Conservation (phyloP, 441 rosid genomes). For the Cnidoscolus chayamansa region DNA sequence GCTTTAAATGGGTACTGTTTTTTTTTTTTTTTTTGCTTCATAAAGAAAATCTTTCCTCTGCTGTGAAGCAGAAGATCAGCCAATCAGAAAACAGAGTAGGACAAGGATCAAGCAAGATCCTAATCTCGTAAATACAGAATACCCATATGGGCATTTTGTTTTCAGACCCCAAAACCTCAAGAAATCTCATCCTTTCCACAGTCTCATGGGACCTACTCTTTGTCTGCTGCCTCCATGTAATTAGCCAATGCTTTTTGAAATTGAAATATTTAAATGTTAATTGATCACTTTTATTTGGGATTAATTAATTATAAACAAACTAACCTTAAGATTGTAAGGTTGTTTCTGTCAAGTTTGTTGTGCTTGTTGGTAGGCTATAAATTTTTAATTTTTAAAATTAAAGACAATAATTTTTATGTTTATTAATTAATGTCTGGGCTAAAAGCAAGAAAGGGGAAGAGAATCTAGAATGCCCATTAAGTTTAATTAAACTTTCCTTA, state of each 20-base stretch:
- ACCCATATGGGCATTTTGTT: constrained; percentile 26
- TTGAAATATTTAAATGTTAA: background rate
- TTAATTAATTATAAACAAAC: background rate
- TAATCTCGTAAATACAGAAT: constrained; percentile 36
- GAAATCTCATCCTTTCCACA: constrained; percentile 38
- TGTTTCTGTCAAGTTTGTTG: constrained; percentile 19
- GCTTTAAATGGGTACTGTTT: background rate
- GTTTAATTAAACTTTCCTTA: constrained; percentile 16
- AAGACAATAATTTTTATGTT: no score
- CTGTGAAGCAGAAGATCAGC: constrained; percentile 32
- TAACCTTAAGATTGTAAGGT: background rate
- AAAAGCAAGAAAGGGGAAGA: constrained; percentile 42
- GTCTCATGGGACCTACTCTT: constrained; percentile 31
- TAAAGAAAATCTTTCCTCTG: background rate
- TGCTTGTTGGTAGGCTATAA: constrained; percentile 14
- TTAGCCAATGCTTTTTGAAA: no score
- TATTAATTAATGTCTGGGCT: background rate
- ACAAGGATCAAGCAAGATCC: constrained; percentile 2
- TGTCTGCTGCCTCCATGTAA: constrained; percentile 18
- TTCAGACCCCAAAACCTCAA: background rate
- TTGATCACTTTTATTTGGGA: constrained; percentile 6
- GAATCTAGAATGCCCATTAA: constrained; percentile 49
- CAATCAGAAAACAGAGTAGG: constrained; percentile 23
- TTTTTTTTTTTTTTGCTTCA: background rate
- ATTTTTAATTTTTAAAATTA: no score